phyloP scores from a whole-genome alignment of 192 early-diverging fungal species.

The Coemansia sp. region DNA sequence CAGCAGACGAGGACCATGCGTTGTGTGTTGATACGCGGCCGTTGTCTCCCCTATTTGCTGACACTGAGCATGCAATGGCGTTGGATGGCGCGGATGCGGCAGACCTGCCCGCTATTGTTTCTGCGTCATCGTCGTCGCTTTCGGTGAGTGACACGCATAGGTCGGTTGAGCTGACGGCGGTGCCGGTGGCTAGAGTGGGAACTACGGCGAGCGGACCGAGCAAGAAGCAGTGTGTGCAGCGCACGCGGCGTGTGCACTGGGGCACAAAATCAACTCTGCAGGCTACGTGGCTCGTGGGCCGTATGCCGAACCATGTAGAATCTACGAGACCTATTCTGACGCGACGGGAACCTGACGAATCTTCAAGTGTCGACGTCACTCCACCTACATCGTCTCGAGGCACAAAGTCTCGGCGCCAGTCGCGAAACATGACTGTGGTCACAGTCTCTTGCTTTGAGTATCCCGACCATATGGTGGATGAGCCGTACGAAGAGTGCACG shows the following conservation, averaged over 20 bases:
- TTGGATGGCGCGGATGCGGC: constrained; percentile 2
- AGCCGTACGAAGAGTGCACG: not conserved
- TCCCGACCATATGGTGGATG: constrained; percentile 11
- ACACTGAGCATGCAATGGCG: not conserved
- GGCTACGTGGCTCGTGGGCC: constrained; percentile 17
- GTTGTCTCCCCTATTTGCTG: not conserved
- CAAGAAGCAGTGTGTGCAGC: constrained; percentile 28
- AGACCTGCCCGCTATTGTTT: not conserved
- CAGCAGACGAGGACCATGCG: not conserved
- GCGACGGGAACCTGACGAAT: not conserved
- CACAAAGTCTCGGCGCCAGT: not conserved
- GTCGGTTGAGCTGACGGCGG: not conserved
- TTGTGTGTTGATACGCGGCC: not conserved
- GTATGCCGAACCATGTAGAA: not conserved
- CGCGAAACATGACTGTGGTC: constrained; percentile 13
- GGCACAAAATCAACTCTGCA: constrained; percentile 21
- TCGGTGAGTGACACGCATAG: not conserved
- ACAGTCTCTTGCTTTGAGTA: constrained; percentile 37
- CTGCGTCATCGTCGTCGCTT: not conserved
- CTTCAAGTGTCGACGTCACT: too few species aligned
- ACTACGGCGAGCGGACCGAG: constrained; percentile 21
- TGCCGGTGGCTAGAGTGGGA: too few species aligned
- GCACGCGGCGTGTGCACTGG: constrained; percentile 26
- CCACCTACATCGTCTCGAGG: too few species aligned
- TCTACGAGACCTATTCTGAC: constrained; percentile 11